Conservation (phyloP, 768 basidiomycete genomes). For the Auricularia sp. region DNA sequence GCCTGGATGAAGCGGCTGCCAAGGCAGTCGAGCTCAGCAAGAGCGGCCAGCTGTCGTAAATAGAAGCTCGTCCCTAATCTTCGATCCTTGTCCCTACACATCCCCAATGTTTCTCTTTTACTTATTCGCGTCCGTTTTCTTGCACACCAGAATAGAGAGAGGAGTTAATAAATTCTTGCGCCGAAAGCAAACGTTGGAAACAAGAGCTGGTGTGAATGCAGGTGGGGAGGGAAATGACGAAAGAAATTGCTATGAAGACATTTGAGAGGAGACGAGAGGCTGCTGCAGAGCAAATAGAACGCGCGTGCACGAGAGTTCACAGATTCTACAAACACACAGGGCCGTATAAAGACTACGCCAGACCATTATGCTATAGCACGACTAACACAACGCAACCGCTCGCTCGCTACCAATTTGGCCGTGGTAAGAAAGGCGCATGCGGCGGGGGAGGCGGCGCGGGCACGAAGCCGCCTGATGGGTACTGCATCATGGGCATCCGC, state of each 20-base stretch:
- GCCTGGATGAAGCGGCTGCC: constrained; percentile 84
- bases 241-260: background rate
- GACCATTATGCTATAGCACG: background rate
- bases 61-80: background rate
- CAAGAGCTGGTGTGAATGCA: background rate
- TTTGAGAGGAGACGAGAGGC: background rate
- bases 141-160: background rate
- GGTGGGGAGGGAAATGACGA: background rate
- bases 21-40: constrained; percentile 53
- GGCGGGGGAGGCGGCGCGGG: background rate
- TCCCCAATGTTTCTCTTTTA: background rate
- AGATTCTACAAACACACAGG: background rate
- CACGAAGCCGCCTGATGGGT: background rate
- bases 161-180: background rate
- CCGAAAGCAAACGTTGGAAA: background rate
- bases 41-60: background rate
- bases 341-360: background rate
- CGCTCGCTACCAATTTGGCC: background rate
- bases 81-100: background rate
- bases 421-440: background rate
- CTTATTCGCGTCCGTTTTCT: background rate
- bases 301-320: background rate
- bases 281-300: background rate
- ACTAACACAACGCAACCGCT: background rate
- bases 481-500: background rate